These are phyloP conservation scores for Allomyces arbusculus DNA, from an alignment of 192 early-diverging fungal species.

Conservation along the genomic window DNA sequence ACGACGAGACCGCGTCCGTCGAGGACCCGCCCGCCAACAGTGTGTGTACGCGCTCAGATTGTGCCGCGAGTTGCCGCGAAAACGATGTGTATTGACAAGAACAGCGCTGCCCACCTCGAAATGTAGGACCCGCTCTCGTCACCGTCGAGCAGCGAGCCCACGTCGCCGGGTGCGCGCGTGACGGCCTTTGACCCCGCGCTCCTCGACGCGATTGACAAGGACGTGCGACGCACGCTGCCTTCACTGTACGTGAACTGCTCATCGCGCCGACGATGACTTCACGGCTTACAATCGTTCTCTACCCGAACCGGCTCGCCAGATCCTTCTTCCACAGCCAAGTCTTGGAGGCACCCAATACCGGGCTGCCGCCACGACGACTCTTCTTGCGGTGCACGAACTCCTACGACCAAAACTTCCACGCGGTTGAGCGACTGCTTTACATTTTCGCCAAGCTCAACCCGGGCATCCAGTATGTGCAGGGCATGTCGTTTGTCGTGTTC, in stretches of 20 bases:
- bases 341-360: conserved; percentile 9
- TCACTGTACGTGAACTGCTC: conserved; percentile 18
- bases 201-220: conserved; percentile 55
- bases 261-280: too few species aligned
- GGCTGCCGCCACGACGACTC: neutral
- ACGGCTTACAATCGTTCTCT: too few species aligned
- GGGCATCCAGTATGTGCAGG: conserved; percentile 69
- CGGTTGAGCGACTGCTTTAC: conserved; percentile 53
- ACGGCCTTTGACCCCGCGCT: conserved; percentile 19
- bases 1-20: too few species aligned
- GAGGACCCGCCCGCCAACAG: too few species aligned
- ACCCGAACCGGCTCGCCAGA: neutral
- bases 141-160: too few species aligned
- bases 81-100: too few species aligned
- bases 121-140: too few species aligned
- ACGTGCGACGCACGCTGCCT: conserved; percentile 49
- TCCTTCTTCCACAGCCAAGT: conserved; percentile 45
- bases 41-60: too few species aligned
- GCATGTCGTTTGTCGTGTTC: conserved; percentile 25
- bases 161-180: neutral
- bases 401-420: conserved; percentile 55
- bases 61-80: too few species aligned
- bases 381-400: conserved; percentile 1
- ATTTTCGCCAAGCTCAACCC: conserved; percentile 62
- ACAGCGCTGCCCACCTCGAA: too few species aligned